These are phyloP conservation scores for Aquilaria yunnanensis DNA, from an alignment of 345 rosid genomes.

Conservation along the genomic window DNA sequence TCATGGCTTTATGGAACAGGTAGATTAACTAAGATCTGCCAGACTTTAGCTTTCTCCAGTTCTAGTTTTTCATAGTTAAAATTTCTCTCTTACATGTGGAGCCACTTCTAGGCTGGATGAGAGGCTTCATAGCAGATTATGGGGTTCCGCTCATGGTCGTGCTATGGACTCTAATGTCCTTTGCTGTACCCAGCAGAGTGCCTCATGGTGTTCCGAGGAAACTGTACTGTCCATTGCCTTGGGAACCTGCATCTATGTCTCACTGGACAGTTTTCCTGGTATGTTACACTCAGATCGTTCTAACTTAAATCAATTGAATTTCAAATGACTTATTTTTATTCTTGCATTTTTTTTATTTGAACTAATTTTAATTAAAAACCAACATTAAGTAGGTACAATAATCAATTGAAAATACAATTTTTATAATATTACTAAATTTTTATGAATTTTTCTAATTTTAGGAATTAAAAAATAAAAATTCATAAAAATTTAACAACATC, in stretches of 20 bases:
- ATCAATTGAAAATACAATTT: too few species aligned
- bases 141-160: conserved; percentile 81
- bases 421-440: too few species aligned
- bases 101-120: conserved; percentile 44
- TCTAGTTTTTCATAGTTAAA: too few species aligned
- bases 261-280: conserved; percentile 91
- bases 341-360: too few species aligned
- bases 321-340: too few species aligned
- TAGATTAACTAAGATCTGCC: conserved; percentile 12
- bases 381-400: too few species aligned
- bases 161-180: conserved; percentile 61
- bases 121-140: conserved; percentile 69
- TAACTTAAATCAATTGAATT: too few species aligned
- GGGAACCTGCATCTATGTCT: conserved; percentile 57
- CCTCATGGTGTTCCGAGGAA: conserved; percentile 65
- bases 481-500: too few species aligned
- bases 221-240: conserved; percentile 69
- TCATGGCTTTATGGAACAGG: conserved; percentile 61
- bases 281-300: background rate
- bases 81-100: background rate
- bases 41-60: too few species aligned
- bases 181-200: conserved; percentile 31
- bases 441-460: too few species aligned
- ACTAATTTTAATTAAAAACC: too few species aligned
- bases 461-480: too few species aligned